Evolutionary conservation across 2,329 filamentous ascomycete genomes (phyloP), one percentile per base, ranked within the genome.

Genomic region (Thermomyces lanuginosus): DNA sequence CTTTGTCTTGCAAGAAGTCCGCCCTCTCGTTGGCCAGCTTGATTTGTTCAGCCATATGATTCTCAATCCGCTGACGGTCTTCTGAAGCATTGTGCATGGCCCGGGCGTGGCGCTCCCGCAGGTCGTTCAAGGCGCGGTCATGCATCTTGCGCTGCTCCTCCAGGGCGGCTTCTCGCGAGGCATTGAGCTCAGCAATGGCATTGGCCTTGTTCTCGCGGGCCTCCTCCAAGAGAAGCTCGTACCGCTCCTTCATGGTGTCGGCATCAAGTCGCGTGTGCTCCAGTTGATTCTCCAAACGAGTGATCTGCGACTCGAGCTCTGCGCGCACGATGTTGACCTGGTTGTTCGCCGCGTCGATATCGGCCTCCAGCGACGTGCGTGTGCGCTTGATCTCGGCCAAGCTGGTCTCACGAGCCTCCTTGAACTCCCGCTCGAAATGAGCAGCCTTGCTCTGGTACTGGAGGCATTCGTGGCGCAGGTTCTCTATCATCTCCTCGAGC

Each of bases 161-260:
- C 12, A 76, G 48, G 6, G 63, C 64, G 24, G 55, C 48, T 33
- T 67, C 64, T 30, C 62, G 63, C 26, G 58, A 56, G 34, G 70
- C 60, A 16, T 58, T 43, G 16, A 63, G 61, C 30, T 71, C 65
- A 10, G 58, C 56, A 16, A 75, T 44, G 22, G 69, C 64, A 37
- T 65, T 59, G 28, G 68, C 63, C 53, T 76, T 80, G 9, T 68
- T 71, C 33, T 71, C 69, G 33, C 79, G 69, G 12, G 76, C 76
- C 38, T 89, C 81, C 49, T 92, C 79, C 7, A 92, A 63, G 28
- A 89, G 65, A 60, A 89, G 76, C 45, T 92, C 82, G 40, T 79
- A 74, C 41, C 76, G 77, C 11, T 76, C 81, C 47, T 77, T 83
- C 30, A 72, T 66, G 3, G 78, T 83, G 43, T 92, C 81, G 6